phyloP scores from a whole-genome alignment of 768 basidiomycete species.

The Suillus fuscotomentosus region DNA sequence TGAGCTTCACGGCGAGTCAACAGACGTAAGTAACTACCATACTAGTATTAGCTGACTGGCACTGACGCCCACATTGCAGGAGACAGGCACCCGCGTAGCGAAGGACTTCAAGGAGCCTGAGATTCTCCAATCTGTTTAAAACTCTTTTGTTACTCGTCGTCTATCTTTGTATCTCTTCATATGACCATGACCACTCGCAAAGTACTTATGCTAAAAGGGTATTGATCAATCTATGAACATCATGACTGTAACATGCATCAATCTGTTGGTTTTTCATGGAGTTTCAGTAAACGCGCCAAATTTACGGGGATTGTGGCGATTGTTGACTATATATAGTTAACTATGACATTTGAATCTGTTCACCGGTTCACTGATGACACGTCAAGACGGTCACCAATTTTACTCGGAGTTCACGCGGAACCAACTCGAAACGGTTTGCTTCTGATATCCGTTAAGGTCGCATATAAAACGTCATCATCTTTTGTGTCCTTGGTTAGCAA shows the following conservation, averaged over 20 bases:
- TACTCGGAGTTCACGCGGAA: not conserved
- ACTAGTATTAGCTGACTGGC: not conserved
- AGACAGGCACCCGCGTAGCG: conserved; percentile 90
- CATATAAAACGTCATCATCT: not conserved
- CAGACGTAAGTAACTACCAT: conserved; percentile 64
- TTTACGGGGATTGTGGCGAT: no score
- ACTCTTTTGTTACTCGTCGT: conserved; percentile 28
- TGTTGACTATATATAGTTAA: no score
- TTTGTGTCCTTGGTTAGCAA: not conserved
- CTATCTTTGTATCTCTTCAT: conserved; percentile 35
- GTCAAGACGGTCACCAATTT: not conserved
- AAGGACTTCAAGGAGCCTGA: conserved; percentile 99
- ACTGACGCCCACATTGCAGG: conserved; percentile 44
- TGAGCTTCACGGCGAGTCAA: conserved; percentile 94
- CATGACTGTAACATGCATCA: conserved; percentile 8
- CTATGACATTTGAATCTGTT: no score
- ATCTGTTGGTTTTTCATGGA: not conserved
- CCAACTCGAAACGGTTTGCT: not conserved
- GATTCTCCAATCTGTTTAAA: conserved; percentile 88
- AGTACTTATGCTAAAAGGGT: conserved; percentile 36
- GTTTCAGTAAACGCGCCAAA: not conserved
- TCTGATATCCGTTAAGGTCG: not conserved
- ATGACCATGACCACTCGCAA: conserved; percentile 26
- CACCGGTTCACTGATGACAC: no score
- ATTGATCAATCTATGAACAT: conserved; percentile 37